Base-by-base conservation (phyloP, 345 rosid species). In the Boechera retrofracta region DNA sequence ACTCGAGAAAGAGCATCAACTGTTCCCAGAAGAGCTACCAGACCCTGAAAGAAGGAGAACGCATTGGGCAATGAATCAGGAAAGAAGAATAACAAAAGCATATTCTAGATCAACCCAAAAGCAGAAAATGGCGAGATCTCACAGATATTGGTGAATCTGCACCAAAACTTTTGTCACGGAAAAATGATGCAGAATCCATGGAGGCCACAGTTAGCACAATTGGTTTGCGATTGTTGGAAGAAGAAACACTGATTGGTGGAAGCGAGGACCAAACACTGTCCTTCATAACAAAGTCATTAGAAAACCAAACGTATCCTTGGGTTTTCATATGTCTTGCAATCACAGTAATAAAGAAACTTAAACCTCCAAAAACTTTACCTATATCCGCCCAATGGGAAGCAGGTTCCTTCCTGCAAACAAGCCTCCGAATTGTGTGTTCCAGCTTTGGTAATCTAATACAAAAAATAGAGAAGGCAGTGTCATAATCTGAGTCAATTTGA, bases 191-290 rank as follows among this genome's bases (percentile, higher is more conserved):
- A 74, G 99, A 84, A 86, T 95, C 99, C 97, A 95, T 91, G 32
- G 98, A 89, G 73, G 94, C 86, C 69, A 82, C 83, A 71, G 87
- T 52, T 13, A 95, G 85, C 81, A 95, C 87, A 75, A 91, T 74
- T 65, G 94, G 93, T 83, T 95, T 92, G 69, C 81, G 65, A 49
- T 79, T 85, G 72, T 77, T 71, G 75, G 87, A 67, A 36, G 84
- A 79, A 5, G 89, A 85, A 72, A 73, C 67, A 79, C 84, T 85
- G 78, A 92, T 86, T 82, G 98, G 91, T 18, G 93, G 98, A 78
- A 95, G 87, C 7, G 98, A 87, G 73, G 99, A 95, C 99, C 96
- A 95, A 82, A 95, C 99, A 86, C 99, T 95, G 98, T 87, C 85
- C 86, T 87, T 89, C 90, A 91, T 52, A 81, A 85, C 79, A 53